Evolutionary conservation across 257 asterid genomes (phyloP).

Genomic region (Mitragyna speciosa): DNA sequence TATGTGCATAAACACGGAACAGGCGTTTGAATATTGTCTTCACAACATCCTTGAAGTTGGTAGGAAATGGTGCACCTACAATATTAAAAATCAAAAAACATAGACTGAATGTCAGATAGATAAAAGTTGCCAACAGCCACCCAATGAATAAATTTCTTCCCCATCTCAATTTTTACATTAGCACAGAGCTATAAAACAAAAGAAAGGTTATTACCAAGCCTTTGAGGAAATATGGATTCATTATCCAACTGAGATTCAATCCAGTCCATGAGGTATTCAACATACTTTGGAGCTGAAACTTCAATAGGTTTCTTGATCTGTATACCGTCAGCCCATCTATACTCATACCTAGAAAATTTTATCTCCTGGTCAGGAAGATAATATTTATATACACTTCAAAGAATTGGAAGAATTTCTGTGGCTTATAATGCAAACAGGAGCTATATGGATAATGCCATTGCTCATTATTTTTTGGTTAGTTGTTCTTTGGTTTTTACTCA

Average conservation of each 20-base stretch:
- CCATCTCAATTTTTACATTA: slow-evolving; percentile 2
- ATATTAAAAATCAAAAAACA: background rate
- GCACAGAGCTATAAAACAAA: background rate
- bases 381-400: background rate
- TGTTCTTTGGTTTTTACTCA: background rate
- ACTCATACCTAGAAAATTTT: slow-evolving; percentile 58
- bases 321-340: slow-evolving; percentile 96
- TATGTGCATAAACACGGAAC: slow-evolving; percentile 35
- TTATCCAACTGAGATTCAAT: slow-evolving; percentile 83
- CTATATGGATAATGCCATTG: background rate
- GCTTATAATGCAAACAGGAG: background rate
- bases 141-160: slow-evolving; percentile 2
- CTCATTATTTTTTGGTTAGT: background rate
- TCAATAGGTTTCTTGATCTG: slow-evolving; percentile 85
- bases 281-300: slow-evolving; percentile 93
- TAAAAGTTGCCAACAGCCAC: background rate
- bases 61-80: slow-evolving; percentile 62
- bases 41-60: slow-evolving; percentile 33
- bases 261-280: slow-evolving; percentile 95
- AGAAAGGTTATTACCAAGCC: slow-evolving; percentile 52
- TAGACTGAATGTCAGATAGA: background rate
- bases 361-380: background rate
- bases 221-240: slow-evolving; percentile 86
- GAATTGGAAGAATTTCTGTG: background rate
- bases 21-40: slow-evolving; percentile 36